Conservation (phyloP, 2,329 filamentous ascomycete genomes). For the Aureobasidium sp. region DNA sequence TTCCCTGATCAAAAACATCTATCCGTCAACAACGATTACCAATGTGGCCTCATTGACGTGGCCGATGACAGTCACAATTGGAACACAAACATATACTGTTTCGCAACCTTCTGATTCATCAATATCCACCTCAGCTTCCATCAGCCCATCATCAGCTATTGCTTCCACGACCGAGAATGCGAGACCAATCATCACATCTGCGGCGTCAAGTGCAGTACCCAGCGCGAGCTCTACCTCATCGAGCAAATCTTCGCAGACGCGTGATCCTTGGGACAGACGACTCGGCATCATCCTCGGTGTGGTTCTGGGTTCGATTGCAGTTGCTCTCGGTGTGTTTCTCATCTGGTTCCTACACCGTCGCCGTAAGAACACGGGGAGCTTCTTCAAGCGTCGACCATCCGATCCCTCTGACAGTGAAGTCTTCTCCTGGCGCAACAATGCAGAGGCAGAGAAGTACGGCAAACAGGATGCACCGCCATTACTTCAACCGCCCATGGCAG, state of each 20-base stretch:
- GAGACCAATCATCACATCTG: slow-evolving; percentile 15
- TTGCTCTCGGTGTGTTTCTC: slow-evolving; percentile 18
- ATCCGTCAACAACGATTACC: slow-evolving; percentile 17
- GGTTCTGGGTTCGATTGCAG: slow-evolving; percentile 19
- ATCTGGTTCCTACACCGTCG: slow-evolving; percentile 20
- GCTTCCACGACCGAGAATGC: slow-evolving; percentile 7
- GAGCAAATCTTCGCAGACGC: not conserved
- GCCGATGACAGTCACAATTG: slow-evolving; percentile 21
- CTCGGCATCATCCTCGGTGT: slow-evolving; percentile 22
- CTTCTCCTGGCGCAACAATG: not conserved
- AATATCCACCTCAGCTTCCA: slow-evolving; percentile 12
- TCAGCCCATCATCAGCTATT: not conserved
- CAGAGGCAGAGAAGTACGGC: slow-evolving; percentile 8
- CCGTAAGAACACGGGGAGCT: slow-evolving; percentile 16
- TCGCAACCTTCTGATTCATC: slow-evolving; percentile 6
- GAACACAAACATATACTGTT: slow-evolving; percentile 19
- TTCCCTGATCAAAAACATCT: slow-evolving; percentile 17
- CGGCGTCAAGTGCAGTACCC: not conserved
- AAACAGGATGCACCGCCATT: not conserved
- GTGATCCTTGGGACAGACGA: slow-evolving; percentile 8
- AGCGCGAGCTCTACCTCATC: not conserved
- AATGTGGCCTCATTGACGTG: slow-evolving; percentile 18
- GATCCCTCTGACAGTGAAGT: slow-evolving; percentile 1
- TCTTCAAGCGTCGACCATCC: slow-evolving; percentile 14
- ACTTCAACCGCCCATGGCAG: not conserved